These are phyloP conservation scores for Astragalus membranaceus DNA, from an alignment of 306 rosid genomes.

Conservation along the genomic window DNA sequence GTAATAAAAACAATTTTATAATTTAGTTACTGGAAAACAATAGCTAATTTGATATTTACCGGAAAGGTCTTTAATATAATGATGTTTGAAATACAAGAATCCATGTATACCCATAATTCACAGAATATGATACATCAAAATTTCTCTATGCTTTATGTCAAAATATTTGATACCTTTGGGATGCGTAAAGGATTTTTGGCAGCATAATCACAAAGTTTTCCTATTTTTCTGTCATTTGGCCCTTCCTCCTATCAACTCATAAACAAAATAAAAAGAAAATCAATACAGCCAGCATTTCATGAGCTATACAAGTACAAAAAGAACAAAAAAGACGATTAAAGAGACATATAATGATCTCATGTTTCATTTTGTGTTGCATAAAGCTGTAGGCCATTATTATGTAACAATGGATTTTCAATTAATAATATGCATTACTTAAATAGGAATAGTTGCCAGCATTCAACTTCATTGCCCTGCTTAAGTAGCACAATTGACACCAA, in stretches of 20 bases:
- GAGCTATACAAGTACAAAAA: neutral
- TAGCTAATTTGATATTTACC: neutral
- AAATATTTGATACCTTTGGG: conserved; percentile 61
- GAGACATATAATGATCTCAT: neutral
- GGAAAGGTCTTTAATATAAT: neutral
- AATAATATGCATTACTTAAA: neutral
- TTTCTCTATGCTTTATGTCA: neutral
- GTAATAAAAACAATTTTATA: neutral
- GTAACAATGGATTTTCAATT: neutral
- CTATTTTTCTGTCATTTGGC: conserved; percentile 83
- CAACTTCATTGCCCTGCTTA: conserved; percentile 17
- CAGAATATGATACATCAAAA: neutral
- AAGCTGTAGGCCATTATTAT: neutral
- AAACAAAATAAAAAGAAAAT: conserved; percentile 9
- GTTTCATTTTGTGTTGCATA: neutral
- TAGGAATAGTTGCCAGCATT: neutral
- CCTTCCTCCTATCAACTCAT: conserved; percentile 69
- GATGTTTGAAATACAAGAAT: neutral
- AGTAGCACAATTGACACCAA: conserved; percentile 7
- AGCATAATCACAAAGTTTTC: conserved; percentile 86
- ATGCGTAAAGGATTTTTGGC: conserved; percentile 90
- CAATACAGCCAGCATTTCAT: neutral
- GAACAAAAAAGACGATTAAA: neutral
- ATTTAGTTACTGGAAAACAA: neutral
- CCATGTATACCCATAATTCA: neutral